A percentile compares a stretch with the other conserved stretches of the same genome.
phyloP scores from a whole-genome alignment of 352 stramenopile species.

The Globisporangium lucens region DNA sequence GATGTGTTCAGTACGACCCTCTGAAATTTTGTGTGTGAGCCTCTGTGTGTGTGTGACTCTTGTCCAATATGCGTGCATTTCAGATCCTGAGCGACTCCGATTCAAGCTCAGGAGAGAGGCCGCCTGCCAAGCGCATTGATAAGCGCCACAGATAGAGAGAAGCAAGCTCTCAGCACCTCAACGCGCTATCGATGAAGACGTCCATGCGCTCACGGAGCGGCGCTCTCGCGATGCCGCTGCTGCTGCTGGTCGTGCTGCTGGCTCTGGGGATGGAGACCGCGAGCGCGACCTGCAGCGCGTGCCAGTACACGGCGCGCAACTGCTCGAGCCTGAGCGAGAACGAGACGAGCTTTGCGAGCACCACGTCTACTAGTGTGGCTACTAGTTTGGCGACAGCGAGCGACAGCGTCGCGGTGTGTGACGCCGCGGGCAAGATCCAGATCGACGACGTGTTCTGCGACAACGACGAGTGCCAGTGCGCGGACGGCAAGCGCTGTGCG shows the following conservation, averaged over 20 bases:
- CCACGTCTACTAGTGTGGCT: conserved; percentile 1
- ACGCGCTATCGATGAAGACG: not conserved
- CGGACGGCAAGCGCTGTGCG: conserved; percentile 45
- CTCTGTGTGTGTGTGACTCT: conserved; percentile 16
- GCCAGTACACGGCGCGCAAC: conserved; percentile 63
- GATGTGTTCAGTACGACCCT: not conserved
- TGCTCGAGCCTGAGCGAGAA: conserved; percentile 34
- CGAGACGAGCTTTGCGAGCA: conserved; percentile 3
- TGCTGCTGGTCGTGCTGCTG: conserved; percentile 23
- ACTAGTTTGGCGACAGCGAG: conserved; percentile 1
- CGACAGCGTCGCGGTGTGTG: conserved; percentile 46
- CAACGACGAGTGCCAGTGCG: conserved; percentile 53
- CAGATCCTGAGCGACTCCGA: not conserved
- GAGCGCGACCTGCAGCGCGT: conserved; percentile 45
- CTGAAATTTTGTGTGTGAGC: conserved; percentile 10
- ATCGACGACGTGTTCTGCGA: conserved; percentile 84
- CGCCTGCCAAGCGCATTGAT: too few species aligned
- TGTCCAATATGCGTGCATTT: conserved; percentile 15
- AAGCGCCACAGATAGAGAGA: not conserved
- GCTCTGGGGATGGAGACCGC: conserved; percentile 9
- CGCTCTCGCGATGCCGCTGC: conserved; percentile 1
- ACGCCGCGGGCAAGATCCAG: conserved; percentile 53
- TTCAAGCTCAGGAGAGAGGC: not conserved
- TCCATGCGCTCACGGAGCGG: not conserved
- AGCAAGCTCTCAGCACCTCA: not conserved